A percentile compares a stretch with the other conserved stretches of the same genome.
Evolutionary conservation across 305 asterid genomes (phyloP).

Genomic region (Fraxinus dipetala): DNA sequence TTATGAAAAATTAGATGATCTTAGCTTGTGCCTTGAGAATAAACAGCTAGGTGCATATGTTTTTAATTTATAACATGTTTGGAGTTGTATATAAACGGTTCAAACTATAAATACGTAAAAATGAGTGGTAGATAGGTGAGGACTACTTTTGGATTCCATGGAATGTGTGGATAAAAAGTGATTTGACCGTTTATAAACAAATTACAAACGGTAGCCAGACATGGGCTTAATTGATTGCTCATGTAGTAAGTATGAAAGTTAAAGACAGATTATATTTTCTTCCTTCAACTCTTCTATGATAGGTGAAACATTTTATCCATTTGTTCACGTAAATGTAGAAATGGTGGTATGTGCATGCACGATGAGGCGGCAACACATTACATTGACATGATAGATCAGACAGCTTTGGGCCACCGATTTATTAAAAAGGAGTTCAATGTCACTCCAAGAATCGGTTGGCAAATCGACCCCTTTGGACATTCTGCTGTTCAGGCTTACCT

Average conservation of each 20-base stretch:
- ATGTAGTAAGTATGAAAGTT: neutral
- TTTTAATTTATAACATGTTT: neutral
- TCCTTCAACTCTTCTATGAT: neutral
- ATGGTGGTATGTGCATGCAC: slow-evolving; percentile 98
- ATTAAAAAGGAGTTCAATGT: slow-evolving; percentile 73
- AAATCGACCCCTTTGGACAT: slow-evolving; percentile 99
- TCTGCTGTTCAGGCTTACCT: slow-evolving; percentile 98
- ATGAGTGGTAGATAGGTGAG: neutral
- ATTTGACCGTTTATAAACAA: neutral
- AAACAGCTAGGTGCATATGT: neutral
- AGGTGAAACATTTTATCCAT: slow-evolving; percentile 14
- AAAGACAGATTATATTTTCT: neutral
- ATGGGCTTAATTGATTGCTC: neutral
- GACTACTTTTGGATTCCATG: neutral
- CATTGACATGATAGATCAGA: slow-evolving; percentile 97
- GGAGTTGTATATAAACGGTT: neutral
- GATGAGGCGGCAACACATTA: slow-evolving; percentile 96
- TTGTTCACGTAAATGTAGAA: slow-evolving; percentile 44
- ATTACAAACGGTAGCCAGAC: neutral
- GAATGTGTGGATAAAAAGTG: neutral
- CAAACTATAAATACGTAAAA: neutral
- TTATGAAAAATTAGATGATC: neutral
- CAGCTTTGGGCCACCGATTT: slow-evolving; percentile 80
- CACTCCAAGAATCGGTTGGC: slow-evolving; percentile 98
- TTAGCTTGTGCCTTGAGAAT: neutral